Percentiles rank a stretch among this genome's conserved stretches.
These are phyloP conservation scores for Thelonectria discophora DNA, from an alignment of 2,329 filamentous ascomycete genomes.

Conservation along the genomic window DNA sequence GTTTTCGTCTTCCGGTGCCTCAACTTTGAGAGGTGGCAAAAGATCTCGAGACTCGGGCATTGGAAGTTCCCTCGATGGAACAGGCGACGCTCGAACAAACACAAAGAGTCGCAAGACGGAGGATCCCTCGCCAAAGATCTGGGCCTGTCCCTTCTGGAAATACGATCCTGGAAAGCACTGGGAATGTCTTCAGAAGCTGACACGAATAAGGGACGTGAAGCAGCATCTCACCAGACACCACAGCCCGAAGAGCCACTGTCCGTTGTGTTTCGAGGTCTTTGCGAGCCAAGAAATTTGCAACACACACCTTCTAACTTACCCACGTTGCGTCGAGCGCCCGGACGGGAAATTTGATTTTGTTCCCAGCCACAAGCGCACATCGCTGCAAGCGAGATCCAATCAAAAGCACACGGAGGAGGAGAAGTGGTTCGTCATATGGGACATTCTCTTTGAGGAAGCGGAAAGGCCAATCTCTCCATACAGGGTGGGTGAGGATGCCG, in stretches of 20 bases:
- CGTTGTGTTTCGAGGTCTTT: constrained; percentile 1
- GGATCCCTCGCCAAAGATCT: not conserved
- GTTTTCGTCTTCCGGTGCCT: not conserved
- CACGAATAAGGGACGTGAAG: constrained; percentile 43
- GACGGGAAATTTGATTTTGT: not conserved
- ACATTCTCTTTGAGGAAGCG: constrained; percentile 36
- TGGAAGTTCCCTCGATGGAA: too few relatives aligned
- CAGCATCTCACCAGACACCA: constrained; percentile 37
- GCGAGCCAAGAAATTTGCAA: not conserved
- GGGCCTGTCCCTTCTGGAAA: constrained; percentile 46
- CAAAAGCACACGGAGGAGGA: constrained; percentile 31
- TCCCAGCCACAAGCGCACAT: not conserved
- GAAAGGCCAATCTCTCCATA: constrained; percentile 37
- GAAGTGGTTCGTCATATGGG: constrained; percentile 44
- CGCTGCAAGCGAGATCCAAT: not conserved
- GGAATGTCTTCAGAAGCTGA: constrained; percentile 41
- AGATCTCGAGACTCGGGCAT: not conserved
- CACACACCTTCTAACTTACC: not conserved
- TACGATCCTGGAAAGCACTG: constrained; percentile 40
- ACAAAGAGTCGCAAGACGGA: not conserved
- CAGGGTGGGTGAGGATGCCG: constrained; percentile 9
- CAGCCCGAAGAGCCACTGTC: not conserved
- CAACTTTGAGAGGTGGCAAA: not conserved
- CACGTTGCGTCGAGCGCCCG: not conserved
- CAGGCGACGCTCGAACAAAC: not conserved